Evolutionary conservation across 495 filamentous ascomycete genomes (phyloP), one percentile per base, ranked within the genome.

Genomic region (Staphylotrichum tortipilum): DNA sequence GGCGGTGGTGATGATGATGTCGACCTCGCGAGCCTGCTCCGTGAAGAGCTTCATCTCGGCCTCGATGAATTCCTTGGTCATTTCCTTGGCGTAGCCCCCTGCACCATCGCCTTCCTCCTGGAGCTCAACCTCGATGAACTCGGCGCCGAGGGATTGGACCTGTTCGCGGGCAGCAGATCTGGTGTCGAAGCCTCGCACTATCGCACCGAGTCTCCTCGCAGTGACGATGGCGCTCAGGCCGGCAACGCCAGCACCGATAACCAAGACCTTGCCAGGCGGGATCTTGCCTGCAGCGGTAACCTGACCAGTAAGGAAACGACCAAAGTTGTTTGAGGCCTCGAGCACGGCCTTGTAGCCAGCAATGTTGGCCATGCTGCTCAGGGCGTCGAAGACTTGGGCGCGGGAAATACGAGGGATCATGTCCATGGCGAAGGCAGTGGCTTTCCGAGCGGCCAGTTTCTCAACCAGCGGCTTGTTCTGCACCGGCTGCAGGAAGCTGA

Each of bases 341-440:
- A 91, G 65, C 1, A 91, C 83, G 15, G 85, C 86, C 63, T 88
- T 91, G 66, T 91, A 91, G 4, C 86, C 86, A 17, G 86, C 85
- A 64, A 89, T 91, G 53, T 91, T 91, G 48, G 86, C 85, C 86
- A 89, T 89, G 9, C 83, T 88, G 61, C 82, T 85, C 54, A 88
- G 68, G 11, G 85, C 86, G 66, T 91, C 86, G 58, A 89, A 91
- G 7, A 79, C 77, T 56, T 88, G 85, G 1, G 85, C 84, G n/a
- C 85, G 75, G 0, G 86, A 89, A 54, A 91, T 89, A 26, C 86
- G 78, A 0, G 85, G 86, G 44, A 91, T 82, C 75, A 86, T 79
- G 59, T 91, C 86, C 85, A 91, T 91, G 26, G 86, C 86, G 58
- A 91, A 89, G 3, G 76, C 62, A 7, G 81, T 86, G 2, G 78